phyloP scores from a whole-genome alignment of 257 asterid species.

The Solanum piurae region DNA sequence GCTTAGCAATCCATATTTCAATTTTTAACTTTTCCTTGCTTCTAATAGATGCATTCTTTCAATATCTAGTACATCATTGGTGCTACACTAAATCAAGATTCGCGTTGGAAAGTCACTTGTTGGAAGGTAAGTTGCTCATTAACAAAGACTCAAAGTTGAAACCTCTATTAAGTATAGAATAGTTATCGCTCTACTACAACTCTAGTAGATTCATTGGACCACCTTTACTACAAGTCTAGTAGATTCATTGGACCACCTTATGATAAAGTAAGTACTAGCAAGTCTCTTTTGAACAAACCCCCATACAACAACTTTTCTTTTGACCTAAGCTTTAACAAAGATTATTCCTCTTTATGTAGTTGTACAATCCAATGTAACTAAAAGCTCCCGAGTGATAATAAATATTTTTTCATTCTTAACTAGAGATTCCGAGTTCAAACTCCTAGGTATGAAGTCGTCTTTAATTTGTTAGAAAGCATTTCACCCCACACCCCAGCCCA shows the following conservation, averaged over 20 bases:
- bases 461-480: background rate
- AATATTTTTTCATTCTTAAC: background rate
- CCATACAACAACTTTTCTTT: constrained; percentile 23
- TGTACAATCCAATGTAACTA: constrained; percentile 7
- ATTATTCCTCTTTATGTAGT: constrained; percentile 23
- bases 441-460: background rate
- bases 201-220: constrained; percentile 8
- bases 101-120: background rate
- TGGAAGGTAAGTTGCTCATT: background rate
- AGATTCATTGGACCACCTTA: constrained; percentile 12
- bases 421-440: background rate
- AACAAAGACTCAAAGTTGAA: background rate
- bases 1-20: constrained; percentile 26
- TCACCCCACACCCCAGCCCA: background rate
- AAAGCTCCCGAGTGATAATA: background rate
- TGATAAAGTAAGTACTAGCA: background rate
- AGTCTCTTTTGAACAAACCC: constrained; percentile 18
- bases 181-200: background rate
- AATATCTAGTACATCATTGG: background rate
- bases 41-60: constrained; percentile 9
- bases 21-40: constrained; percentile 17
- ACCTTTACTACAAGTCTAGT: background rate
- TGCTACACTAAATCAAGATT: background rate
- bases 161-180: background rate
- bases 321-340: constrained; percentile 28